Percentiles rank a stretch among this genome's conserved stretches.
These are phyloP conservation scores for Dorcoceras hygrometricum DNA, from an alignment of 257 asterid species.

Conservation along the genomic window DNA sequence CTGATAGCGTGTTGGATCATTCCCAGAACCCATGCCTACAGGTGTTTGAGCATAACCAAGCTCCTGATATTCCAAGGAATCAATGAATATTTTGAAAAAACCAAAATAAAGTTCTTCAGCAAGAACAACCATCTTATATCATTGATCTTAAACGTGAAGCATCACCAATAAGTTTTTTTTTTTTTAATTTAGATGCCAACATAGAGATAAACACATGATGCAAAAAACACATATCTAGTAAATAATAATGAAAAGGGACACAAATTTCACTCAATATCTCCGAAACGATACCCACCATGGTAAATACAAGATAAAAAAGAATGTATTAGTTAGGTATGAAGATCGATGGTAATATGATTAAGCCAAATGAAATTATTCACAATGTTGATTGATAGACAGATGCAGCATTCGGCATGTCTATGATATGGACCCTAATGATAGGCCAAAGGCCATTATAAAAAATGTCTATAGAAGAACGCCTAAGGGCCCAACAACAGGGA, in stretches of 20 bases:
- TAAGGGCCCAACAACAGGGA: too few relatives aligned
- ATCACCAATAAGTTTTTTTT: neutral
- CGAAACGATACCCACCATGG: neutral
- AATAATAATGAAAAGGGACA: neutral
- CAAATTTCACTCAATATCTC: neutral
- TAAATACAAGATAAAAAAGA: neutral
- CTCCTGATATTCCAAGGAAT: slow-evolving; percentile 42
- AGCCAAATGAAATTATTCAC: neutral
- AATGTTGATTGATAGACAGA: neutral
- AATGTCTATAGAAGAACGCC: too few relatives aligned
- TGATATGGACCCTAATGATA: too few relatives aligned
- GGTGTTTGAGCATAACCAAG: slow-evolving; percentile 44
- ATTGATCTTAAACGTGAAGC: slow-evolving; percentile 2
- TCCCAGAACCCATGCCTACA: slow-evolving; percentile 38
- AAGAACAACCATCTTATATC: slow-evolving; percentile 1
- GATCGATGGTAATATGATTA: neutral
- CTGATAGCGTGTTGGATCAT: slow-evolving; percentile 52
- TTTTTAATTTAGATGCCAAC: neutral
- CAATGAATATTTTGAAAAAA: neutral
- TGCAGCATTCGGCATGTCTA: slow-evolving; percentile 11
- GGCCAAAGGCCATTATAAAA: too few relatives aligned
- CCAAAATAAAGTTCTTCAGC: neutral
- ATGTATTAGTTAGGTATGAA: neutral
- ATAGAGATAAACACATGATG: neutral
- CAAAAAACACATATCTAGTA: neutral